Evolutionary conservation across 495 filamentous ascomycete species (phyloP), one percentile per base, ranked within the genome.

Genomic region (Trichoderma asperelloides): DNA sequence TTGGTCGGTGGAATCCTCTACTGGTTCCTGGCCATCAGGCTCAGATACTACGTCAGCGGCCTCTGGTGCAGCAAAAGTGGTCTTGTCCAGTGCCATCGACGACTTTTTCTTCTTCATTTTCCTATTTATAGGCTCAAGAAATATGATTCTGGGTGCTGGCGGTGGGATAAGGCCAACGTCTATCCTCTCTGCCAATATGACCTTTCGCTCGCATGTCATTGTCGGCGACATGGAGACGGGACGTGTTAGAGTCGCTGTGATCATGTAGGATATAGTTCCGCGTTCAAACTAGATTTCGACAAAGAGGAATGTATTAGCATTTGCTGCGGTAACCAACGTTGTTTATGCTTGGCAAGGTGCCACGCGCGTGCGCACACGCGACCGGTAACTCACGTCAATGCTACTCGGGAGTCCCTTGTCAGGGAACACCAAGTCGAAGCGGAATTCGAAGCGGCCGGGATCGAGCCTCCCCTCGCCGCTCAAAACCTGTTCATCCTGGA

Each of bases 381-480:
- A 30, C 15, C 21, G 40, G 3, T 0, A 30, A 65, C 90, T 71
- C 83, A 97, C 94, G 78, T 95, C 93, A 71, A 98, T 91, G 76
- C 93, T 96, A 76, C 90, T 96, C 21, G 95, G 95, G 62, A 98
- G 80, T 11, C 87, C 84, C 70, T 89, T 87, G n/a, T 84, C 80
- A 13, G 96, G 92, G 63, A 86, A 85, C 40, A 88, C 81, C 73
- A 97, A 84, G 73, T 96, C 91, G 68, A 97, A 98, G 62, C 91
- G 87, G 76, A 98, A 98, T 71, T 95, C 90, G 74, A 96, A 98
- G 63, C 90, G 82, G 15, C 92, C 91, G 64, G 90, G 84, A 66
- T 92, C 90, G 33, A 98, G 81, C 70, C 90, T 86, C 5, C 95
- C 93, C 67, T 97, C 93, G 27, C 93, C 94, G 73, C 93, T 97